Percentiles rank a stretch among this genome's conserved stretches.
phyloP scores from a whole-genome alignment of 2,329 filamentous ascomycete species.

The Aschersonia sp. region DNA sequence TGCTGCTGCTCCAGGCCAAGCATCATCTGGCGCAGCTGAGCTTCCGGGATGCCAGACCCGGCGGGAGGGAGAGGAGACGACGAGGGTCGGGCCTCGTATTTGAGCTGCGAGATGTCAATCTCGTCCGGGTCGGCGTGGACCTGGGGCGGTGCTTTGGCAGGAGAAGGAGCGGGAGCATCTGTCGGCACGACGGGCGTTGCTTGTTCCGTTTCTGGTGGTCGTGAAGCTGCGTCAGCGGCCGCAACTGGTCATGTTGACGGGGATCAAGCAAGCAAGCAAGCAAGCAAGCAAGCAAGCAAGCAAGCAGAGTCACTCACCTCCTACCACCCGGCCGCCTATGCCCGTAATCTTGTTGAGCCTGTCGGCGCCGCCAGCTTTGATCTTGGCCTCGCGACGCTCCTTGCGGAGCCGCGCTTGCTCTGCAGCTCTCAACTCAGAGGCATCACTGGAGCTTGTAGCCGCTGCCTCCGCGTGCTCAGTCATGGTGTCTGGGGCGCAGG shows the following conservation, averaged over 20 bases:
- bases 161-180: background rate
- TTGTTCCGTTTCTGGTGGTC: constrained; percentile 6
- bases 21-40: constrained; percentile 52
- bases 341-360: constrained; percentile 64
- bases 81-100: constrained; percentile 28
- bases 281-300: too few relatives aligned
- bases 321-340: constrained; percentile 32
- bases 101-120: constrained; percentile 66
- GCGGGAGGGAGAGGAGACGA: constrained; percentile 16
- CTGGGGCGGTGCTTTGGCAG: background rate
- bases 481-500: constrained; percentile 14
- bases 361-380: constrained; percentile 54
- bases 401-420: constrained; percentile 63
- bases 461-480: constrained; percentile 16
- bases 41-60: constrained; percentile 7
- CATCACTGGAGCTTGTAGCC: constrained; percentile 13
- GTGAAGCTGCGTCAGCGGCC: background rate
- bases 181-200: background rate
- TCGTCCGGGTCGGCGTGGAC: constrained; percentile 47
- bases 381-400: constrained; percentile 67
- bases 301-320: constrained; percentile 11
- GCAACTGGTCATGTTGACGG: too few relatives aligned
- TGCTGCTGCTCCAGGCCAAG: constrained; percentile 21
- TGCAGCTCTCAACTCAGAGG: constrained; percentile 9
- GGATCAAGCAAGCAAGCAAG: too few relatives aligned